These are phyloP conservation scores for Circinella umbellata DNA, from an alignment of 371 early-diverging fungal genomes.

Conservation along the genomic window DNA sequence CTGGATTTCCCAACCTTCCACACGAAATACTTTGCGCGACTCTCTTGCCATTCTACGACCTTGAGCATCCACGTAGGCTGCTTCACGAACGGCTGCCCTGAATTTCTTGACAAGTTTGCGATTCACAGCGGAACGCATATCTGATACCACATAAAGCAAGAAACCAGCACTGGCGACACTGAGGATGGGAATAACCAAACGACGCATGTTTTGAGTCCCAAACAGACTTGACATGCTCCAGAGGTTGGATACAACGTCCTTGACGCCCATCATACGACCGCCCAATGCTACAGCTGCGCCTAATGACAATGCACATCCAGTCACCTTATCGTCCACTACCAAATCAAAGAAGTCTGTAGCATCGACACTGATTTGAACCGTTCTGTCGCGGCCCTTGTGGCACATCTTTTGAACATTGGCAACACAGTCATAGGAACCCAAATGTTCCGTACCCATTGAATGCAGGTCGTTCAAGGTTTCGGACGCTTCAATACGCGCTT, in stretches of 20 bases:
- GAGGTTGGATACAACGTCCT: constrained; percentile 46
- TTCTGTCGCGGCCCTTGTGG: constrained; percentile 42
- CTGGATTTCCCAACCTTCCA: constrained; percentile 87
- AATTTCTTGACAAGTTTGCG: constrained; percentile 82
- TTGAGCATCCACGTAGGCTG: constrained; percentile 70
- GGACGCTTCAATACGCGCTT: constrained; percentile 67
- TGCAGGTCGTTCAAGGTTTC: constrained; percentile 65
- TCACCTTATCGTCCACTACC: constrained; percentile 60
- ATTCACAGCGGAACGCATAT: constrained; percentile 82
- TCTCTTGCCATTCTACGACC: constrained; percentile 75
- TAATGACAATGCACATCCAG: constrained; percentile 44
- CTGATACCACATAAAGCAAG: constrained; percentile 79
- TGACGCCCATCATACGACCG: constrained; percentile 53
- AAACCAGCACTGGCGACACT: constrained; percentile 72
- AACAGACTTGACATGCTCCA: constrained; percentile 42
- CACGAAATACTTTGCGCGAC: constrained; percentile 75
- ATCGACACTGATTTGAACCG: constrained; percentile 63
- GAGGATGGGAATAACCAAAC: constrained; percentile 43
- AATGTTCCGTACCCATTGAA: constrained; percentile 58
- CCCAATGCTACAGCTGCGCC: constrained; percentile 51
- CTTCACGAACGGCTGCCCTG: constrained; percentile 66
- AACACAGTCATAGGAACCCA: constrained; percentile 39
- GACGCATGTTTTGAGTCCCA: constrained; percentile 43
- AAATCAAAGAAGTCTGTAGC: constrained; percentile 70
- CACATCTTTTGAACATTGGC: constrained; percentile 55